Percentiles rank a stretch among this genome's conserved stretches.
Conservation (phyloP, 345 rosid genomes). For the Raphanus sativus region DNA sequence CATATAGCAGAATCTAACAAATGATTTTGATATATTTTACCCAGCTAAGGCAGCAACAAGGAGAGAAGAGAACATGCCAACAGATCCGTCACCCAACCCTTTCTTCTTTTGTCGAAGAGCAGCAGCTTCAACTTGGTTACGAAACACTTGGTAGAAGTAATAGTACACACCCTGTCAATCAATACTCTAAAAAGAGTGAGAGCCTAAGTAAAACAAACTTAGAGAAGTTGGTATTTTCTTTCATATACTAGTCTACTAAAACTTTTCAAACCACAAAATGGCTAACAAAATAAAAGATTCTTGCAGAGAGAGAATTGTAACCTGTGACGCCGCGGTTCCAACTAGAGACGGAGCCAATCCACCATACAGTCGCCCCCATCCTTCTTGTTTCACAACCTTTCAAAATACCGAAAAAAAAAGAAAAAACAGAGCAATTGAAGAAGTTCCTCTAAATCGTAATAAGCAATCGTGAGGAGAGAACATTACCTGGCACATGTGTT, state of each 20-base stretch:
- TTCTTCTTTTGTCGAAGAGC: conserved; percentile 57
- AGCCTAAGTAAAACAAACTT: conserved; percentile 30
- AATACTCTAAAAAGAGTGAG: conserved; percentile 28
- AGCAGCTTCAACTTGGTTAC: conserved; percentile 76
- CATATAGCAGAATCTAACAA: too few relatives aligned
- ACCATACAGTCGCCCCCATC: conserved; percentile 90
- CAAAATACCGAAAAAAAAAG: not conserved
- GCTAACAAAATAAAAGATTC: not conserved
- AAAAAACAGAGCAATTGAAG: not conserved
- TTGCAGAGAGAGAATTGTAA: conserved; percentile 15
- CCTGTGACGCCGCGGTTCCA: conserved; percentile 98
- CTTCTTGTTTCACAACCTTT: conserved; percentile 83
- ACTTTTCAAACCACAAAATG: not conserved
- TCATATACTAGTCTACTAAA: not conserved
- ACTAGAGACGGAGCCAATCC: conserved; percentile 80
- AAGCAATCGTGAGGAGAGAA: not conserved
- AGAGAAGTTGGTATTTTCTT: not conserved
- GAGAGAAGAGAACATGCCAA: conserved; percentile 93
- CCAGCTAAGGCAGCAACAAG: conserved; percentile 93
- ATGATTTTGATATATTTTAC: conserved; percentile 39
- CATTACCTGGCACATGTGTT: conserved; percentile 88
- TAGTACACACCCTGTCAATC: conserved; percentile 87
- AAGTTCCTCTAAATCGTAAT: not conserved
- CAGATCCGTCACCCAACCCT: conserved; percentile 93
- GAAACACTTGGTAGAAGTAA: conserved; percentile 99